Base-by-base conservation (phyloP, 306 rosid species). In the Fragaria ananassa region DNA sequence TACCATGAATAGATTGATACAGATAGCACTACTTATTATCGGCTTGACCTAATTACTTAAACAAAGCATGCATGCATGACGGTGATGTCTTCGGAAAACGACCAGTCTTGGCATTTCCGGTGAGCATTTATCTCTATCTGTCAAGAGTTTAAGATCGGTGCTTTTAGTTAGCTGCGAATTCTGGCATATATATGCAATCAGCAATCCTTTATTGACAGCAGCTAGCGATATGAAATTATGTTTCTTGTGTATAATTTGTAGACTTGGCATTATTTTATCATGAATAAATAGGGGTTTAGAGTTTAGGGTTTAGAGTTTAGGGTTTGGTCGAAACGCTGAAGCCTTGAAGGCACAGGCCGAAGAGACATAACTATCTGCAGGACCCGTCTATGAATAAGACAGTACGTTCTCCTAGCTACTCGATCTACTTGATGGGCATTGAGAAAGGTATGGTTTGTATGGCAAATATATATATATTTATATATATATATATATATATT, bases 71-170 rank as follows among this genome's bases (percentile, higher is more conserved):
- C 9, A 39, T 39, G 42, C 42, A 39, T 39, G 42, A 56, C 76
- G 53, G 8, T 2, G 51, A 56, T 46, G 67, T 56, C 42, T 49
- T 41, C 27, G 15, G 66, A 25, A 50, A 23, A 10, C 9, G 41
- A 57, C 27, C 11, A 34, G 39, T 74, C 34, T 27, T 15, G 27
- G 69, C 74, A 65, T 57, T 80, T 53, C 6, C 70, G 37, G 34
- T n/a, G 15, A 21, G 83, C 83, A 79, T 79, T 79, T 31, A 71
- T 2, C 25, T 47, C 56, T 31, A 45, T 17, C 37, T 58, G 62
- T 41, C 62, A 34, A 31, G 27, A 18, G 17, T 1, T 42, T 42
- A 8, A 17, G 70, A 37, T 37, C 25, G 39, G 41, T 70, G 71
- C 62, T 70, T 44, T 18, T 61, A n/a, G 76, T 45, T 78, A 57